These are phyloP conservation scores for Cryptococcus amylolentus DNA, from an alignment of 1,284 basidiomycete species.

Conservation along the genomic window DNA sequence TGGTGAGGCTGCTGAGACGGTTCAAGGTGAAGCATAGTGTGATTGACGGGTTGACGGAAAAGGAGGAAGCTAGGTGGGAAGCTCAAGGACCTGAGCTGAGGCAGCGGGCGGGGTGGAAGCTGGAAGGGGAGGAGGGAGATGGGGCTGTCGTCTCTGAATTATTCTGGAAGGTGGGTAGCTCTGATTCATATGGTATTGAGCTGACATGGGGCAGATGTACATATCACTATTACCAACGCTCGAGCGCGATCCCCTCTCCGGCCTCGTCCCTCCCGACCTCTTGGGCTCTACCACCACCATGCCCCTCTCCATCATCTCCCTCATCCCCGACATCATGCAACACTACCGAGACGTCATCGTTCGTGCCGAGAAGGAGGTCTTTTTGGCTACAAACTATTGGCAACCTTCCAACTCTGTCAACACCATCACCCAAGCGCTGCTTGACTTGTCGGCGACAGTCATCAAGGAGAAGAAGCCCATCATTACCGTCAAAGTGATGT, in stretches of 20 bases:
- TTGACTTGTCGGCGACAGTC: constrained; percentile 56
- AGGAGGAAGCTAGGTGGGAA: constrained; percentile 35
- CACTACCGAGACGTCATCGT: constrained; percentile 58
- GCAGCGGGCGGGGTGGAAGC: constrained; percentile 45
- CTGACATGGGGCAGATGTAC: constrained; percentile 52
- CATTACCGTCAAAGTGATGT: constrained; percentile 61
- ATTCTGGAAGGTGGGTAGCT: constrained; percentile 45
- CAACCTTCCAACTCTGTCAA: constrained; percentile 56
- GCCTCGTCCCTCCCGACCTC: constrained; percentile 56
- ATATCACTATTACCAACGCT: constrained; percentile 56
- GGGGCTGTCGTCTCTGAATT: constrained; percentile 42
- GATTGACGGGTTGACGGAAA: constrained; percentile 41
- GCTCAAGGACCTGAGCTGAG: constrained; percentile 30
- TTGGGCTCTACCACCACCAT: constrained; percentile 58
- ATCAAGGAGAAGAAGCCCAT: constrained; percentile 54
- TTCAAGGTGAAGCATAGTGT: constrained; percentile 48
- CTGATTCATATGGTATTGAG: too few relatives aligned
- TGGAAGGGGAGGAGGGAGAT: constrained; percentile 35
- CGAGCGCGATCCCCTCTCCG: constrained; percentile 55
- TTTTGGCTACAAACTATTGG: constrained; percentile 62
- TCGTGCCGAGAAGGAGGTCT: constrained; percentile 57
- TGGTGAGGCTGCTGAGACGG: constrained; percentile 33
- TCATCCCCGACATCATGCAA: constrained; percentile 62
- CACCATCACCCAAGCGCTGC: constrained; percentile 57
- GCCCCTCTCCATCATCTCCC: constrained; percentile 52